Evolutionary conservation across 176 grass and related monocot genomes (phyloP), one percentile per base, ranked within the genome.

Genomic region (Rhynchospora pubera): DNA sequence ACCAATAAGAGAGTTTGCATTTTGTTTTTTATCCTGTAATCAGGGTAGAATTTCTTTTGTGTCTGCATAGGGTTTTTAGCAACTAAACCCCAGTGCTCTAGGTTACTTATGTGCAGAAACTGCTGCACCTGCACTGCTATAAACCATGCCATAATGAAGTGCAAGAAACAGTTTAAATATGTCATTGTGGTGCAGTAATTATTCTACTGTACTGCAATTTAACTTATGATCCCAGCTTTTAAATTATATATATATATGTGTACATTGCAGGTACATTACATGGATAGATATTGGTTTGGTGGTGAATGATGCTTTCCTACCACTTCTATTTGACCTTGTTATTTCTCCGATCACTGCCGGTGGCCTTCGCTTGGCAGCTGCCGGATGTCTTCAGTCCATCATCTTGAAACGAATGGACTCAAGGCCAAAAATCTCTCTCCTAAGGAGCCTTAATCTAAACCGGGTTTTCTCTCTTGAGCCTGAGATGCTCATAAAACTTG

Each of bases 261-360:
- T 15, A 42, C 43, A 65, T 39, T 39, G 65, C 79, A 82, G 79
- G 68, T 95, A 93, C 63, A 88, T 95, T 68, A 59, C 96, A 56
- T 99, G 96, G 96, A 99, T 95, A 56, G 96, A 99, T 86, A 91
- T 99, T 1, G 67, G 85, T 46, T 90, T 99, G 22, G 90, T 99
- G 43, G 92, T 92, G 3, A 99, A 99, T 24, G 91, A 95, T 34
- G 84, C 87, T 13, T 94, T 99, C 62, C 85, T 95, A 28, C 92
- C 91, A 28, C 89, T 99, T 15, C 87, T 99, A 32, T 99, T 99
- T 62, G 96, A 95, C 59, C 85, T 99, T 66, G 79, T 91, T 6
- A 83, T 99, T 62, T 85, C 88, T 63, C 87, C 91, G 13, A 87
- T 50, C 66, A 91, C 87, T 18, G 34, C 28, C 5, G 66, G 57